Conservation (phyloP, 495 filamentous ascomycete species). For the Penicillium cataractarum region DNA sequence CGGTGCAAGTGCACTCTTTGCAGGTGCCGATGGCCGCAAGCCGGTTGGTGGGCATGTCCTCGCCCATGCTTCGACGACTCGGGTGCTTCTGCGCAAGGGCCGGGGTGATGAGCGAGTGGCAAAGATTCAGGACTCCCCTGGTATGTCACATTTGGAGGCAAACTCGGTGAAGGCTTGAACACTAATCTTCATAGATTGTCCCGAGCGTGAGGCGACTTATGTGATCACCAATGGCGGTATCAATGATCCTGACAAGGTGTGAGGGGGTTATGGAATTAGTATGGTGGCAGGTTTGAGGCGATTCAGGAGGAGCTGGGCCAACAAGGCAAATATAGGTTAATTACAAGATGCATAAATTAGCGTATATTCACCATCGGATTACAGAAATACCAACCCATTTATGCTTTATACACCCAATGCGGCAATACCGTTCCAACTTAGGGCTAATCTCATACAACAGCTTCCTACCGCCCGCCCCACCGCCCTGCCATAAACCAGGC, state of each 20-base stretch:
- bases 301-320: background rate
- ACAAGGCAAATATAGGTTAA: background rate
- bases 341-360: background rate
- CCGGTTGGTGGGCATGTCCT: conserved; percentile 79
- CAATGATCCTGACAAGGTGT: conserved; percentile 67
- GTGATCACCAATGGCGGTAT: conserved; percentile 80
- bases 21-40: conserved; percentile 75
- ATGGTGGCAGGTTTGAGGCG: background rate
- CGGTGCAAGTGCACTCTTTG: conserved; percentile 79
- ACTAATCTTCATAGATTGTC: conserved; percentile 57
- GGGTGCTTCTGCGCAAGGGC: conserved; percentile 74
- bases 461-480: conserved; percentile 16
- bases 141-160: conserved; percentile 50
- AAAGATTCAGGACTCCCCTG: conserved; percentile 78
- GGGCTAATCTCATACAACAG: conserved; percentile 12
- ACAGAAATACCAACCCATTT: background rate
- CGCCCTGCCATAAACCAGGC: conserved; percentile 18
- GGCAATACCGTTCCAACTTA: background rate
- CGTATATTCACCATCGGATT: background rate
- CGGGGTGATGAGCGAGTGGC: conserved; percentile 79
- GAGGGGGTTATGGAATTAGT: background rate
- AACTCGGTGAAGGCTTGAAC: no score
- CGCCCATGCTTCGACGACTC: conserved; percentile 76
- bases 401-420: background rate
- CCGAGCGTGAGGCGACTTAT: conserved; percentile 78